Base-by-base conservation (phyloP, 768 basidiomycete genomes). In the Agrocybe pediades region DNA sequence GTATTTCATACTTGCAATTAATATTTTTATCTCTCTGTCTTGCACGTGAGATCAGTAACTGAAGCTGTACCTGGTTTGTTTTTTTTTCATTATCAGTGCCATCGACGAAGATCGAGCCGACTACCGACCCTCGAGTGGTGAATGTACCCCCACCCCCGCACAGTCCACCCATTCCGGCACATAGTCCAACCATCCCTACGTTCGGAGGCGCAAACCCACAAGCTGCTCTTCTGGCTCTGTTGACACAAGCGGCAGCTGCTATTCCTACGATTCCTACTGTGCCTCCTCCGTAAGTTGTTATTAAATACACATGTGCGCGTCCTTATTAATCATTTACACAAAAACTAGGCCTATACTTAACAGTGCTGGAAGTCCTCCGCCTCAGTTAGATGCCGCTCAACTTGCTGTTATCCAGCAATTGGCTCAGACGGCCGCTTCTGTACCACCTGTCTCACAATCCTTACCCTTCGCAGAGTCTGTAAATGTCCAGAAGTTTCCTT, bases 331-430 rank as follows among this genome's bases (percentile, higher is more conserved):
- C 46, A 49, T 42, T 57, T 9, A 41, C 43, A 30, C 36, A 27
- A 27, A 19, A 44, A 58, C 8, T 60, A 87, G 85, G 74, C 87
- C 87, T 86, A 82, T 73, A 82, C 64, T 67, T 56, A 63, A 83
- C 84, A 88, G 84, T 64, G 81, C 69, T 6, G 62, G 64, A n/a
- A 56, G 69, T 39, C 63, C 72, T 25, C 47, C n/a, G n/a, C n/a
- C 67, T 39, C 66, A 66, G 51, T 71, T 82, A 62, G 81, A 82
- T 57, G 69, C 80, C 47, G 71, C 76, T 56, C 87, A 88, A 65
- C 72, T 92, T 51, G 84, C 87, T 44, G 74, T 90, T 59, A 74
- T 94, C 62, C 89, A 91, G 65, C 90, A 90, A 66, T 78, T 92
- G 66, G 79, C 88, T 49, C 83, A 85, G 62, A 80, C 81, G 62